A percentile compares a stretch with the other conserved stretches of the same genome.
Evolutionary conservation across 2,329 filamentous ascomycete genomes (phyloP).

Genomic region (Dryadomyces quercivorus): DNA sequence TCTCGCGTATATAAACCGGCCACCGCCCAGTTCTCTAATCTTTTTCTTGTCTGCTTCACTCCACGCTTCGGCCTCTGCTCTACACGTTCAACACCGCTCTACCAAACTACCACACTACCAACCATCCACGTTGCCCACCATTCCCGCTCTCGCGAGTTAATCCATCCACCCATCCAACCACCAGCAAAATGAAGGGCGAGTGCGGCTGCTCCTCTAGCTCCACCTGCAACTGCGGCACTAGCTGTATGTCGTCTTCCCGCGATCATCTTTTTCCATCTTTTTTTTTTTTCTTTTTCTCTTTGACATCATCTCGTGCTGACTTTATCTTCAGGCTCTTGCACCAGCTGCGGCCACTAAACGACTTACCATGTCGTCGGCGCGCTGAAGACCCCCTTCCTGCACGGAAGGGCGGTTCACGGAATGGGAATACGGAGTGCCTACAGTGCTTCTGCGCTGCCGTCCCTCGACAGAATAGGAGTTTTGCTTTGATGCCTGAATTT

Average conservation of each 20-base stretch:
- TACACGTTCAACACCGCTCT: background rate
- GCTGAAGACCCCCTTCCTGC: background rate
- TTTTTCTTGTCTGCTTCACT: background rate
- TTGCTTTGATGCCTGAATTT: too few relatives aligned
- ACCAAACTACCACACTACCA: background rate
- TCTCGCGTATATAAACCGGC: background rate
- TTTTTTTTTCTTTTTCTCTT: background rate
- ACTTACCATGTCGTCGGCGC: background rate
- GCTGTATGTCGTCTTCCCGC: slow-evolving; percentile 8
- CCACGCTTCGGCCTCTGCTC: background rate
- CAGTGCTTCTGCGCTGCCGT: background rate
- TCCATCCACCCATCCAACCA: slow-evolving; percentile 1
- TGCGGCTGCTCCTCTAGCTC: slow-evolving; percentile 24
- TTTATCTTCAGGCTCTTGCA: slow-evolving; percentile 20
- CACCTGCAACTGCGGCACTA: slow-evolving; percentile 19
- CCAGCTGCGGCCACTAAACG: slow-evolving; percentile 23
- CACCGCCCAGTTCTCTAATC: background rate
- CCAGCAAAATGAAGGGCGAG: slow-evolving; percentile 24
- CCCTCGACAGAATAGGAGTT: too few relatives aligned
- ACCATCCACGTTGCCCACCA: slow-evolving; percentile 7
- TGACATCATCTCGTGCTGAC: slow-evolving; percentile 14
- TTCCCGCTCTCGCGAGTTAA: slow-evolving; percentile 13
- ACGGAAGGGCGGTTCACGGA: too few relatives aligned
- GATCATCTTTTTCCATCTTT: background rate
- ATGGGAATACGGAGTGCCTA: too few relatives aligned